phyloP scores from a whole-genome alignment of 83 land plant species.

The Larix sibirica region DNA sequence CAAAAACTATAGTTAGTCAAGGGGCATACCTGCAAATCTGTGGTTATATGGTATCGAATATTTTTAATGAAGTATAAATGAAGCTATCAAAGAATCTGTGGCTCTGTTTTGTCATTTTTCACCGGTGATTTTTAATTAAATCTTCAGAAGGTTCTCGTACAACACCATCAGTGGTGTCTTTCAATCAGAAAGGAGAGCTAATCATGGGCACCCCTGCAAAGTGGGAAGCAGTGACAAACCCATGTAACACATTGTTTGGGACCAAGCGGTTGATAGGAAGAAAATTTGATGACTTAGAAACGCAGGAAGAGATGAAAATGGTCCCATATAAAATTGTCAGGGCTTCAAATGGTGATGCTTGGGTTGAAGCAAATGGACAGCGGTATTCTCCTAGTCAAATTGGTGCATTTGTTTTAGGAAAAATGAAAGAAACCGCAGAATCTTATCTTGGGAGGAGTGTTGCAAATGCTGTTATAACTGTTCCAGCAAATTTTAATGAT shows the following conservation, averaged over 20 bases:
- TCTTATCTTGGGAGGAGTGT: background rate
- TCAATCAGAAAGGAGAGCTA: conserved; percentile 7
- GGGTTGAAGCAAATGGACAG: background rate
- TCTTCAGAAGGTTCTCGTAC: conserved; percentile 10
- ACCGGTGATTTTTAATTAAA: background rate
- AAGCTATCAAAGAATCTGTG: too few species aligned
- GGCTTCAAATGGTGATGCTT: conserved; percentile 11
- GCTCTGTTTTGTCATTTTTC: too few species aligned
- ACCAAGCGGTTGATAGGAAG: conserved; percentile 21
- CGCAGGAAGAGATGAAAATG: conserved; percentile 9
- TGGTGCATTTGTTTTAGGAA: background rate
- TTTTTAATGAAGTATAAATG: too few species aligned
- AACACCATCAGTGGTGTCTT: conserved; percentile 18
- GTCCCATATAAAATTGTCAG: conserved; percentile 14
- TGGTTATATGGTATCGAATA: too few species aligned
- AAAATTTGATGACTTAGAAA: conserved; percentile 15
- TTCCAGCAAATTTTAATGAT: background rate
- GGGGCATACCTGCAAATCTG: too few species aligned
- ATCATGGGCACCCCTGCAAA: conserved; percentile 19
- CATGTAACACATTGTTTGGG: conserved; percentile 20
- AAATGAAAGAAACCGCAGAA: background rate
- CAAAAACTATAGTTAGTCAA: too few species aligned
- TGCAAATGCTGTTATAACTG: background rate
- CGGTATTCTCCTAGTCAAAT: conserved; percentile 16
- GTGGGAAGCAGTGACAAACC: conserved; percentile 17